Evolutionary conservation across 2,329 filamentous ascomycete species (phyloP).

Genomic region (Botrytis pseudocinerea): DNA sequence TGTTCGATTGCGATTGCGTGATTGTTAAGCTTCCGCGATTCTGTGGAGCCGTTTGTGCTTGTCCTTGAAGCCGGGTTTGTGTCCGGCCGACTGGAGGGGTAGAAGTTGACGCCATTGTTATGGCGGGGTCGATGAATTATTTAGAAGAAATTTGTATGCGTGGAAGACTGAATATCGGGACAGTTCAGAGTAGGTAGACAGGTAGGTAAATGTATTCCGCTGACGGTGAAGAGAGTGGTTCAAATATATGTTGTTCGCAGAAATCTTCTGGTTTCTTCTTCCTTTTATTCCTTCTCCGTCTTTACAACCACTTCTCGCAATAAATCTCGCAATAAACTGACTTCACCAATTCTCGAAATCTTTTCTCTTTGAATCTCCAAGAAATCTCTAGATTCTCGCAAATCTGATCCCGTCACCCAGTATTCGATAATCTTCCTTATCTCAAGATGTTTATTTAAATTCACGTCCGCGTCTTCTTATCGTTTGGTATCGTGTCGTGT

Average conservation of each 20-base stretch:
- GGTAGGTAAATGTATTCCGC: background rate
- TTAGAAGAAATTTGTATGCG: background rate
- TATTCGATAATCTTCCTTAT: background rate
- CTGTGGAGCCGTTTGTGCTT: constrained; percentile 3
- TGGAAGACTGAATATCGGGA: background rate
- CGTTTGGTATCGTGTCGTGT: background rate
- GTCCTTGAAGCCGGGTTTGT: background rate
- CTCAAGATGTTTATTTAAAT: background rate
- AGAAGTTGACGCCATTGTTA: background rate
- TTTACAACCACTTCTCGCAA: background rate
- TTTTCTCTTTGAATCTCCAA: background rate
- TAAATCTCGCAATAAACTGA: background rate
- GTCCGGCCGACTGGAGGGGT: background rate
- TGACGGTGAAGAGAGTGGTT: background rate
- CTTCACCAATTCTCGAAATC: background rate
- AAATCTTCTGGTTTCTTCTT: background rate
- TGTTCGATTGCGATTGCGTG: background rate
- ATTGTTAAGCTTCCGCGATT: background rate
- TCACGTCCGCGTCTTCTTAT: background rate
- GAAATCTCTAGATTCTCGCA: background rate
- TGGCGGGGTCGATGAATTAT: background rate
- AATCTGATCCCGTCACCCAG: background rate
- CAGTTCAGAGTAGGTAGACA: background rate
- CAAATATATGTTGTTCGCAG: background rate
- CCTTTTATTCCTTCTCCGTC: background rate